These are phyloP conservation scores for Penicillium alfredii DNA, from an alignment of 495 filamentous ascomycete genomes.

Conservation along the genomic window DNA sequence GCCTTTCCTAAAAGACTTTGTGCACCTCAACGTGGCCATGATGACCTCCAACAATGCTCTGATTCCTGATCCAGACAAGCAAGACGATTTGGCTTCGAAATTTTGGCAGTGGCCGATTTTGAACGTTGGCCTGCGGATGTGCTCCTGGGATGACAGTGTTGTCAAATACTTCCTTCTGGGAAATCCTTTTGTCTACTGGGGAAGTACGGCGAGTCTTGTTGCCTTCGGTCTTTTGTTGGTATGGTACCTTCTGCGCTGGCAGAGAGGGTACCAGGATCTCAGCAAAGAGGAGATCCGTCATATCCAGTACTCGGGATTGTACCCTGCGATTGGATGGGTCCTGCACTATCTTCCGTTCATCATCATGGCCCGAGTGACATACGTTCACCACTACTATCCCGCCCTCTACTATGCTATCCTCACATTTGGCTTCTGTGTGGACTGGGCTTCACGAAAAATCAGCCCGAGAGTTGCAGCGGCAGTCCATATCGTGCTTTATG, in stretches of 20 bases:
- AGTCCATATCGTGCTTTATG: conserved; percentile 67
- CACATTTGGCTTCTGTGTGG: conserved; percentile 77
- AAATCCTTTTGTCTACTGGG: conserved; percentile 96
- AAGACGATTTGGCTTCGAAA: conserved; percentile 92
- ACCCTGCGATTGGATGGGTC: conserved; percentile 90
- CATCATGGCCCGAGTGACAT: conserved; percentile 96
- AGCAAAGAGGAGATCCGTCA: conserved; percentile 74
- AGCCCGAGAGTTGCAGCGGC: conserved; percentile 52
- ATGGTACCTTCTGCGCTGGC: conserved; percentile 94
- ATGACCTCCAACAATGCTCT: conserved; percentile 99
- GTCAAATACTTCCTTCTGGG: conserved; percentile 98
- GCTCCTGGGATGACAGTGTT: conserved; percentile 91
- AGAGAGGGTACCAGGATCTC: conserved; percentile 86
- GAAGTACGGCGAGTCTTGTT: conserved; percentile 70
- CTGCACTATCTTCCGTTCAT: conserved; percentile 94
- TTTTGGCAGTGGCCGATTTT: conserved; percentile 99
- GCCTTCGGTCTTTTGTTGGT: conserved; percentile 62
- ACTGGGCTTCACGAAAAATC: conserved; percentile 68
- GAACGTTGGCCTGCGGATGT: conserved; percentile 94
- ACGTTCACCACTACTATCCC: conserved; percentile 98
- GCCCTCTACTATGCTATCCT: conserved; percentile 98
- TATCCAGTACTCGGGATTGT: conserved; percentile 88
- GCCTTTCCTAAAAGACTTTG: conserved; percentile 92
- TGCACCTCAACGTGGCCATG: conserved; percentile 98
- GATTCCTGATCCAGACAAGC: conserved; percentile 97